These are phyloP conservation scores for Sporobolomyces pararoseus DNA, from an alignment of 768 basidiomycete species.

Conservation along the genomic window DNA sequence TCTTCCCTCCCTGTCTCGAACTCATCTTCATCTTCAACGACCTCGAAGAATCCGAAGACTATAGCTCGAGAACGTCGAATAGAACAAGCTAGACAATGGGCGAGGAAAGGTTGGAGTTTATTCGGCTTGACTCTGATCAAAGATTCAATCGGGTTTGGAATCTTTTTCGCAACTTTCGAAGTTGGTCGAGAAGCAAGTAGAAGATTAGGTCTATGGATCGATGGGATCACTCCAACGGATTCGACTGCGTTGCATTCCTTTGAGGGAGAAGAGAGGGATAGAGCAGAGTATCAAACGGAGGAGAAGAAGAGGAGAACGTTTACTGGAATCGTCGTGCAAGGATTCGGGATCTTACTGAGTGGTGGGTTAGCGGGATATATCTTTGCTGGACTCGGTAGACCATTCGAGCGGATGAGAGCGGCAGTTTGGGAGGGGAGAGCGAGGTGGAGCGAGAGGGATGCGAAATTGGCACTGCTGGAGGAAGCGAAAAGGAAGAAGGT, in stretches of 20 bases:
- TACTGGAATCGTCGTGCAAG: constrained; percentile 18
- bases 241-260: background rate
- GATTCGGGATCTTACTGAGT: constrained; percentile 13
- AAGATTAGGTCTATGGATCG: constrained; percentile 20
- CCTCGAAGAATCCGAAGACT: background rate
- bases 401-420: constrained; percentile 31
- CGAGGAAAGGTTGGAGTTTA: constrained; percentile 37
- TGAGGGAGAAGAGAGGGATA: background rate
- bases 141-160: constrained; percentile 42
- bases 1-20: background rate
- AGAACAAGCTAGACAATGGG: constrained; percentile 26
- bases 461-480: constrained; percentile 9
- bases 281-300: background rate
- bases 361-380: constrained; percentile 34
- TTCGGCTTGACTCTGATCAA: constrained; percentile 36
- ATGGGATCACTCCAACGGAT: constrained; percentile 10
- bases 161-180: constrained; percentile 44
- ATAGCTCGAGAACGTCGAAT: background rate
- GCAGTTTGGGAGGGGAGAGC: constrained; percentile 35
- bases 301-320: constrained; percentile 5
- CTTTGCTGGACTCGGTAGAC: constrained; percentile 27
- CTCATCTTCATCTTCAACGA: background rate
- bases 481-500: background rate
- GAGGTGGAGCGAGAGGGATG: constrained; percentile 24
- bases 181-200: constrained; percentile 29